Percentiles rank a stretch among this genome's conserved stretches.
phyloP scores from a whole-genome alignment of 2,329 filamentous ascomycete genomes.

The Colletotrichum euphorbiae region DNA sequence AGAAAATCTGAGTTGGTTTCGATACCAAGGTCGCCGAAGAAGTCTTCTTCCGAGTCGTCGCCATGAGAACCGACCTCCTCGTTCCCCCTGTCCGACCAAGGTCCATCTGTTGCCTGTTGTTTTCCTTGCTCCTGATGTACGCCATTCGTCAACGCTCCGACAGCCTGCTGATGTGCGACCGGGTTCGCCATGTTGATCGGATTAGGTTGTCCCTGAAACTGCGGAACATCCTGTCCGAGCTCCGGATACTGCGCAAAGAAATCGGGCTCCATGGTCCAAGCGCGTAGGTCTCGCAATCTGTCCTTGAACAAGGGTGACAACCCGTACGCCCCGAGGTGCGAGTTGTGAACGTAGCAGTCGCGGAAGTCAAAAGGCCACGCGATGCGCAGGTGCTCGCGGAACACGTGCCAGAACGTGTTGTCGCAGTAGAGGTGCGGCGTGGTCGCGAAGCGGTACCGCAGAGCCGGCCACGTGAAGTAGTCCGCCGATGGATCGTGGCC shows the following conservation, averaged over 20 bases:
- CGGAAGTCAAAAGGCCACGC: slow-evolving; percentile 44
- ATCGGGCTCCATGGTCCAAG: slow-evolving; percentile 46
- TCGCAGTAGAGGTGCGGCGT: slow-evolving; percentile 46
- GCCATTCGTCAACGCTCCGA: background rate
- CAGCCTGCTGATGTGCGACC: background rate
- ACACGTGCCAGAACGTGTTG: slow-evolving; percentile 47
- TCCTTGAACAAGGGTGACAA: slow-evolving; percentile 43
- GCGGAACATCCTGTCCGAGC: slow-evolving; percentile 47
- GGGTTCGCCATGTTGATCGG: background rate
- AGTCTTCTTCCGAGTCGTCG: background rate
- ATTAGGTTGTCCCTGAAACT: slow-evolving; percentile 5
- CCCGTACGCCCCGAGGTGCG: slow-evolving; percentile 42
- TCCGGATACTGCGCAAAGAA: slow-evolving; percentile 46
- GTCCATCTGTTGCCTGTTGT: too few species aligned
- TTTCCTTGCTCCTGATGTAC: too few species aligned
- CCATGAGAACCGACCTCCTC: background rate
- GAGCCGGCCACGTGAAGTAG: slow-evolving; percentile 42
- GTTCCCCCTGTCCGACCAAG: too few species aligned
- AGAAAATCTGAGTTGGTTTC: background rate
- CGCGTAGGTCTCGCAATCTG: slow-evolving; percentile 43
- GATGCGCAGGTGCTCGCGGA: slow-evolving; percentile 42
- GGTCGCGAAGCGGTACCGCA: slow-evolving; percentile 47
- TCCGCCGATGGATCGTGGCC: slow-evolving; percentile 16
- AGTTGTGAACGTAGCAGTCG: slow-evolving; percentile 44
- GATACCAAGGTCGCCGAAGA: background rate